Evolutionary conservation across 768 basidiomycete genomes (phyloP).

Genomic region (Pilatotrama ljubarskyi): DNA sequence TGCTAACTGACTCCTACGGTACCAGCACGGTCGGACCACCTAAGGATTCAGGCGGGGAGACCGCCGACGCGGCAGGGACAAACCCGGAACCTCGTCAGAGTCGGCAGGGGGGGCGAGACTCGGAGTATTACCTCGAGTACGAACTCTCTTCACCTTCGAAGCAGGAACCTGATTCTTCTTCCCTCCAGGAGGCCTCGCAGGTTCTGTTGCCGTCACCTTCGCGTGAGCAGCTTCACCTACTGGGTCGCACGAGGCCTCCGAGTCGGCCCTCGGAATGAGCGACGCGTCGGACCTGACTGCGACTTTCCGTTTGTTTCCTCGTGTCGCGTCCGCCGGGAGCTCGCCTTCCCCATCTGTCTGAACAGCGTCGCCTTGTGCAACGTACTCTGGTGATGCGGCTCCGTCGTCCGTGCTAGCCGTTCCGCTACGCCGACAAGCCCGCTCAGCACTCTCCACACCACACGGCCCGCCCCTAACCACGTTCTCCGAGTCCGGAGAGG

Average conservation of each 20-base stretch:
- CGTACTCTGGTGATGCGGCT: slow-evolving; percentile 44
- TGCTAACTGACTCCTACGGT: no score
- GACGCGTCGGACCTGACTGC: slow-evolving; percentile 27
- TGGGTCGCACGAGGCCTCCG: not conserved
- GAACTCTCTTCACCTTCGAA: not conserved
- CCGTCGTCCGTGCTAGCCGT: slow-evolving; percentile 23
- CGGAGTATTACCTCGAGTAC: not conserved
- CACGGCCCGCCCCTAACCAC: no score
- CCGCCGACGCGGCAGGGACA: not conserved
- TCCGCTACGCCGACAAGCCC: no score
- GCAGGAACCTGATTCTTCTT: not conserved
- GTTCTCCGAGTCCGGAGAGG: no score
- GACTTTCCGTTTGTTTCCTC: slow-evolving; percentile 34
- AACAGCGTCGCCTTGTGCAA: slow-evolving; percentile 24
- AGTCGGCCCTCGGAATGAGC: slow-evolving; percentile 6
- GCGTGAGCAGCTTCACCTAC: not conserved
- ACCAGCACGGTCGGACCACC: no score
- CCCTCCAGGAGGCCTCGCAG: not conserved
- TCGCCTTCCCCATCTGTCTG: slow-evolving; percentile 16
- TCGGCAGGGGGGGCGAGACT: not conserved
- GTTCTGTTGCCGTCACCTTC: no score
- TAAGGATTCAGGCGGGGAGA: not conserved
- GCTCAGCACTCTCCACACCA: no score
- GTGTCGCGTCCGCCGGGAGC: slow-evolving; percentile 15
- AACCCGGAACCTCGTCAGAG: not conserved